Evolutionary conservation across 306 rosid genomes (phyloP), one percentile per base, ranked within the genome.

Genomic region (Prunus fruticosa): DNA sequence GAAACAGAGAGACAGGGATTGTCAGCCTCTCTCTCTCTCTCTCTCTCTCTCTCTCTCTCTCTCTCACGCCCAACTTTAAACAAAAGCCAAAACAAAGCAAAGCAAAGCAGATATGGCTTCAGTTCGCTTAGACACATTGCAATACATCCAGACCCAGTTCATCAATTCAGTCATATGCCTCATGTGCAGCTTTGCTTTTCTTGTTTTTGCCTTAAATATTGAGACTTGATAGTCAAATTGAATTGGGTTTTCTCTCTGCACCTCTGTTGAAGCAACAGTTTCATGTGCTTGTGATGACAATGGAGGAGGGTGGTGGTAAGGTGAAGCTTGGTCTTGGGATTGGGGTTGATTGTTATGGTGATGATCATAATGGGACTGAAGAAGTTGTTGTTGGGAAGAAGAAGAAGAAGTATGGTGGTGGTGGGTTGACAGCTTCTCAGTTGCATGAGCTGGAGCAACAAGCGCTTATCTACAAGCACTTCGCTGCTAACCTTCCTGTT

Each of bases 401-500:
- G 69, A 71, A 34, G 54, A 63, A 64, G 64, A 79, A 82, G 46
- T 69, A 4, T 64, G 20, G 65, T 52, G 77, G 64, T 27, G 64
- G 66, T 61, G 66, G 65, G 53, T 84, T 90, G 43, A 86, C 96
- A 14, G 75, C 75, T 61, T 77, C 77, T 54, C 96, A 91, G 82
- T 80, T 78, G 88, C 75, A 80, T 57, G 97, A 94, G 84, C 86
- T 94, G 75, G 72, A 81, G 11, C 86, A 77, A 32, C 97, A 94
- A 84, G 71, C 84, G 76, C 69, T 82, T 71, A 88, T 91, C 78
- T 86, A 83, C 80, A 87, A 82, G 76, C 86, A 87, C 47, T 71
- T 93, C 61, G 85, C 63, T 0, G 74, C 72, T 72, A 87, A 87
- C 10, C 60, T 85, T 27, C 84, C 87, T 73, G 85, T 88, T 71